Evolutionary conservation across 768 basidiomycete genomes (phyloP).

Genomic region (Panaeolus cyanescens): DNA sequence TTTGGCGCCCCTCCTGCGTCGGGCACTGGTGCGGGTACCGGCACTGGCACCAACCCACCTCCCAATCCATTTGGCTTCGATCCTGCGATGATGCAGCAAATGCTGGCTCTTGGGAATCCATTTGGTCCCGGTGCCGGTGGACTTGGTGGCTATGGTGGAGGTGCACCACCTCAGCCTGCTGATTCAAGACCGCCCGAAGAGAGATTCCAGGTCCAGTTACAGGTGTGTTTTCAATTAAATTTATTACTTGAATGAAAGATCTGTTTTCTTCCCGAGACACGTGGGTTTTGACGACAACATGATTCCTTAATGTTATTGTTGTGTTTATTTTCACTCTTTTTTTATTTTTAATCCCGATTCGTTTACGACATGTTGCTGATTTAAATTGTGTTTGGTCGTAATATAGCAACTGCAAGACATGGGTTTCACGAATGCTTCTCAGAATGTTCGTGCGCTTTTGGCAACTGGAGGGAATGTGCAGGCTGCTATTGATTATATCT

Average conservation of each 20-base stretch:
- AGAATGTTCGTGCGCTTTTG: constrained; percentile 88
- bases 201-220: constrained; percentile 85
- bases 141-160: constrained; percentile 22
- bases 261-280: background rate
- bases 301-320: too few relatives aligned
- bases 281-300: background rate
- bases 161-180: constrained; percentile 49
- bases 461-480: constrained; percentile 95
- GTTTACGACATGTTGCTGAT: background rate
- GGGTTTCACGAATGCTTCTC: constrained; percentile 88
- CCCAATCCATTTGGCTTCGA: constrained; percentile 38
- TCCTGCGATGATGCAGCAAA: constrained; percentile 47
- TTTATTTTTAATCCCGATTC: background rate
- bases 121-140: constrained; percentile 30
- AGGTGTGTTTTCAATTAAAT: constrained; percentile 44
- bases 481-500: constrained; percentile 90
- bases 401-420: constrained; percentile 88
- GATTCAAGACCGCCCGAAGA: constrained; percentile 86
- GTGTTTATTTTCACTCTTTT: too few relatives aligned
- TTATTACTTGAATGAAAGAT: too few relatives aligned
- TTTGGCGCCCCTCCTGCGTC: constrained; percentile 2
- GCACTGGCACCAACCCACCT: constrained; percentile 22
- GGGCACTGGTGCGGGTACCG: constrained; percentile 20
- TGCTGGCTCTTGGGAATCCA: constrained; percentile 32
- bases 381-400: background rate